Percentiles rank a stretch among this genome's conserved stretches.
Evolutionary conservation across 768 basidiomycete species (phyloP).

Genomic region (Boletus rufocinnamomeus): DNA sequence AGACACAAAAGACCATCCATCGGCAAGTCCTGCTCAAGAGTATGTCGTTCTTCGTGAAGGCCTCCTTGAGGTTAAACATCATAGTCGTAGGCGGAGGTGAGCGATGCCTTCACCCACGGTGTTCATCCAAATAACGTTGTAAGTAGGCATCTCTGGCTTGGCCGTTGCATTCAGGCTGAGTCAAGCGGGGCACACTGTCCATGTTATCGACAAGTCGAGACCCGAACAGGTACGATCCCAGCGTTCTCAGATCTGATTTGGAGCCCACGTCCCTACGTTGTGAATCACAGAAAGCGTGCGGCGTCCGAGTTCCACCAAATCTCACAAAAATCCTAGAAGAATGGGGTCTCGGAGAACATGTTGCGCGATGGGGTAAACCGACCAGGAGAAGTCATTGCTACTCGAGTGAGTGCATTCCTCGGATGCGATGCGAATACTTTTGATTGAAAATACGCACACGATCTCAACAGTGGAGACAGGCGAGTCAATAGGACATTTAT

Average conservation of each 20-base stretch:
- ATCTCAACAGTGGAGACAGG: conserved; percentile 41
- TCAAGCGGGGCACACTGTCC: conserved; percentile 54
- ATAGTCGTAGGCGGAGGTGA: conserved; percentile 25
- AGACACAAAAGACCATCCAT: background rate
- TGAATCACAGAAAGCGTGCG: conserved; percentile 34
- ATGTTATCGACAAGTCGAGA: conserved; percentile 52
- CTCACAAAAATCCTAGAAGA: conserved; percentile 53
- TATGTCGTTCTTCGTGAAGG: conserved; percentile 13
- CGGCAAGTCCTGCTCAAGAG: background rate
- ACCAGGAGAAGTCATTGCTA: conserved; percentile 17
- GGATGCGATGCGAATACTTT: no score
- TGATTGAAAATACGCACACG: background rate
- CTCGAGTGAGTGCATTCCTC: conserved; percentile 13
- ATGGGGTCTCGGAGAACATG: conserved; percentile 51
- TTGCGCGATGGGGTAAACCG: conserved; percentile 36
- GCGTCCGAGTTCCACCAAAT: conserved; percentile 53
- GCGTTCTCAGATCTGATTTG: background rate
- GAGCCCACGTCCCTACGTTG: background rate
- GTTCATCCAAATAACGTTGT: background rate
- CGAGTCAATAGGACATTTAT: conserved; percentile 43
- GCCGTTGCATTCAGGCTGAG: conserved; percentile 55
- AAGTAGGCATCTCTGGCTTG: conserved; percentile 48
- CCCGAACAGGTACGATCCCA: conserved; percentile 36
- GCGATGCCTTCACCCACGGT: background rate
- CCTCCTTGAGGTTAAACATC: conserved; percentile 15